Conservation (phyloP, 768 basidiomycete genomes). For the Coprinellus micaceus region DNA sequence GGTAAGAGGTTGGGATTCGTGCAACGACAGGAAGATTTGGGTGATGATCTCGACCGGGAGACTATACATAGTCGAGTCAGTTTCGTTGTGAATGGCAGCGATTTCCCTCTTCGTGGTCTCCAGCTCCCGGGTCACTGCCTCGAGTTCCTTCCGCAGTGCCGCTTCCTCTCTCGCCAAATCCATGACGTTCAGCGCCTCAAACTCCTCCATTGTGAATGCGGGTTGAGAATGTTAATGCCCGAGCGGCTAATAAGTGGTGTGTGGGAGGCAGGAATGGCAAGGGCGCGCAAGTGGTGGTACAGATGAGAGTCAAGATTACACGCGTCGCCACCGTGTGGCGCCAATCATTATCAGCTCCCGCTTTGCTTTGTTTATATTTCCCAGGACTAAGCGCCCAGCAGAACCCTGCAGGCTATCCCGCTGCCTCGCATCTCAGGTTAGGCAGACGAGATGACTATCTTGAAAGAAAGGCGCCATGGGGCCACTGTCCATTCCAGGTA, state of each 20-base stretch:
- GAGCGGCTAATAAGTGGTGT: not conserved
- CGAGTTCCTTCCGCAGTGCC: not conserved
- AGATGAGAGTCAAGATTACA: too few species aligned
- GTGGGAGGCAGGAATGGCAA: not conserved
- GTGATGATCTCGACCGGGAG: not conserved
- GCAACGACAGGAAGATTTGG: not conserved
- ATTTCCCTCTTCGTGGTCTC: not conserved
- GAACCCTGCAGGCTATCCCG: too few species aligned
- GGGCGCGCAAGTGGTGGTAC: too few species aligned
- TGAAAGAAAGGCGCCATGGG: too few species aligned
- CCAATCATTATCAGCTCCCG: too few species aligned
- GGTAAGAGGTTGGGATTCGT: not conserved
- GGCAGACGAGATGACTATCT: too few species aligned
- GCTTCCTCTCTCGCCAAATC: not conserved
- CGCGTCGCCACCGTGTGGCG: too few species aligned
- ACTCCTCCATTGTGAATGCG: not conserved
- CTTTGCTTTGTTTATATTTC: too few species aligned
- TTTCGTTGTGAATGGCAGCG: not conserved
- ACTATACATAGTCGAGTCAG: not conserved
- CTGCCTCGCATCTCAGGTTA: too few species aligned
- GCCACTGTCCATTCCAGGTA: too few species aligned
- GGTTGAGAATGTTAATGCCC: not conserved
- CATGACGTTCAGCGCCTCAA: not conserved
- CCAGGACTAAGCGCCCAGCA: too few species aligned
- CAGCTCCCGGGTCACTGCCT: not conserved